Conservation (phyloP, 805 yeast species). For the Starmerella etchellsii region DNA sequence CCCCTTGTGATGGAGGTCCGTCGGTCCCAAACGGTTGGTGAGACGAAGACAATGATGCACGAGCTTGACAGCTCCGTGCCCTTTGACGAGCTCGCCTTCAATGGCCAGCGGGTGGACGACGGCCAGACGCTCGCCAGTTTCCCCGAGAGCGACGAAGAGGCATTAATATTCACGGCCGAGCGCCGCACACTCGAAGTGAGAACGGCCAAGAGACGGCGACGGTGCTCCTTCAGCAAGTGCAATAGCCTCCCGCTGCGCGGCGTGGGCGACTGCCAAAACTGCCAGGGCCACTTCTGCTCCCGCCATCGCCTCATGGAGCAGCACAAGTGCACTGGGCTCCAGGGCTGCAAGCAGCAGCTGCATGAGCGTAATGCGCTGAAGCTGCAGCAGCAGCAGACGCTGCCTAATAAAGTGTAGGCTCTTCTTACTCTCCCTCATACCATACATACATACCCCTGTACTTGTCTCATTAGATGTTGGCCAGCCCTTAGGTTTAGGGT, state of each 20-base stretch:
- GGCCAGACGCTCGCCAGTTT: slow-evolving; percentile 23
- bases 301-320: slow-evolving; percentile 78
- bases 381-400: slow-evolving; percentile 75
- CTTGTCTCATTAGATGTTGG: no score
- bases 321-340: slow-evolving; percentile 67
- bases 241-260: slow-evolving; percentile 47
- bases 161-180: slow-evolving; percentile 22
- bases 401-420: slow-evolving; percentile 47
- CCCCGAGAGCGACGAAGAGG: slow-evolving; percentile 23
- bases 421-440: slow-evolving; percentile 1
- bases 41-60: slow-evolving; percentile 24
- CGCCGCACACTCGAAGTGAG: slow-evolving; percentile 23
- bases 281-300: slow-evolving; percentile 75
- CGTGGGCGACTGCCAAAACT: slow-evolving; percentile 73
- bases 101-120: slow-evolving; percentile 25
- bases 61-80: slow-evolving; percentile 23
- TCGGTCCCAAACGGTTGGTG: slow-evolving; percentile 25
- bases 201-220: slow-evolving; percentile 31
- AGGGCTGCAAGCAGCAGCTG: slow-evolving; percentile 65
- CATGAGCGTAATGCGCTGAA: slow-evolving; percentile 78
- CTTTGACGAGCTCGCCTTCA: slow-evolving; percentile 22
- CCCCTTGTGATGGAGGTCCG: slow-evolving; percentile 21
- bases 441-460: neutral
- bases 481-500: neutral
- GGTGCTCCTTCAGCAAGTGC: slow-evolving; percentile 46